Percentiles rank a stretch among this genome's conserved stretches.
These are phyloP conservation scores for Cutaneotrichosporon sp. DNA, from an alignment of 1,284 basidiomycete genomes.

Conservation along the genomic window DNA sequence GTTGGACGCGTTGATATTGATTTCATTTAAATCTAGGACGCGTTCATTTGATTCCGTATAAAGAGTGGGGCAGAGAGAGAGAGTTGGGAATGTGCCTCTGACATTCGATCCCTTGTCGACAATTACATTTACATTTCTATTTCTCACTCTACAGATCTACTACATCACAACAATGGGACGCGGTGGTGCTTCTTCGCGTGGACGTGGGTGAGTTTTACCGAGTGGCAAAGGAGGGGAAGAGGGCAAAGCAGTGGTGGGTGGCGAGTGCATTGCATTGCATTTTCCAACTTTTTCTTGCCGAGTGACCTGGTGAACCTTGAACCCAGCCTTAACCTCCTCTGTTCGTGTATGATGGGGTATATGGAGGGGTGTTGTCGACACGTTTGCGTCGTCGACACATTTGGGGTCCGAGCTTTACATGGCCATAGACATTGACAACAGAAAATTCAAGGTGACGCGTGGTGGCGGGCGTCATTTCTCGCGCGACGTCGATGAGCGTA, in stretches of 20 bases:
- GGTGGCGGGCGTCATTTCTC: constrained; percentile 81
- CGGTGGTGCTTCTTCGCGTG: constrained; percentile 26
- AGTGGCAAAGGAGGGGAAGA: not conserved
- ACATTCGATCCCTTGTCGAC: too few relatives aligned
- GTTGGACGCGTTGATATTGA: not conserved
- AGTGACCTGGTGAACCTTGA: too few relatives aligned
- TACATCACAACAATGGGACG: constrained; percentile 5
- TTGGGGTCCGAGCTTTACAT: not conserved
- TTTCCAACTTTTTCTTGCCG: too few relatives aligned
- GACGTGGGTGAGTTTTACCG: constrained; percentile 40
- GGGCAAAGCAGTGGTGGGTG: not conserved
- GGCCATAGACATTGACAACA: constrained; percentile 14
- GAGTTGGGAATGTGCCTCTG: too few relatives aligned
- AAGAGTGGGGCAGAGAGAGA: too few relatives aligned
- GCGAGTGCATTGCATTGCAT: too few relatives aligned
- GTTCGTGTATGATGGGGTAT: too few relatives aligned
- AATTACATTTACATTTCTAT: too few relatives aligned
- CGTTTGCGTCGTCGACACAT: too few relatives aligned
- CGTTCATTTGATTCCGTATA: not conserved
- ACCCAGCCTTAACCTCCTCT: too few relatives aligned
- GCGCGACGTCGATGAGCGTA: constrained; percentile 53
- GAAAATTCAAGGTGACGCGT: constrained; percentile 78
- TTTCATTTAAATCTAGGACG: not conserved
- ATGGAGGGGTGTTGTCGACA: too few relatives aligned
- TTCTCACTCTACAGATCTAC: too few relatives aligned